These are phyloP conservation scores for Millerago galiae DNA, from an alignment of 805 yeast genomes.

Conservation along the genomic window DNA sequence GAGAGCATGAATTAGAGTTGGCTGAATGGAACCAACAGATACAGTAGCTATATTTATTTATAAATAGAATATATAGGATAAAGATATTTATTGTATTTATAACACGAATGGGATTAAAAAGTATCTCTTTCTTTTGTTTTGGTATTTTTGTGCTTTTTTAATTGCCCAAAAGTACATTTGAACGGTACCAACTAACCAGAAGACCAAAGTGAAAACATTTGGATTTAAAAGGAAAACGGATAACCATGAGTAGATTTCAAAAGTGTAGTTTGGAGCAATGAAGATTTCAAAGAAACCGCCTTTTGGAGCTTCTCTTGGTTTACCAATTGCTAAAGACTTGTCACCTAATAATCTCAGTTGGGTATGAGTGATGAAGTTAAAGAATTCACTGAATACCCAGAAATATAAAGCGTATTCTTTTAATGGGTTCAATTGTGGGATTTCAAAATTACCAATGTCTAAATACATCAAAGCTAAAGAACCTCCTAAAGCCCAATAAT, in stretches of 20 bases:
- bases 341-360: constrained; percentile 50
- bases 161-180: constrained; percentile 94
- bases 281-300: constrained; percentile 81
- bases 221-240: constrained; percentile 63
- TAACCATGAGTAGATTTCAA: constrained; percentile 76
- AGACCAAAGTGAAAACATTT: constrained; percentile 70
- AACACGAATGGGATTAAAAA: constrained; percentile 72
- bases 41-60: not conserved
- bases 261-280: constrained; percentile 92
- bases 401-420: constrained; percentile 8
- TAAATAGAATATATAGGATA: not conserved
- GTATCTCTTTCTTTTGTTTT: constrained; percentile 54
- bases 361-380: constrained; percentile 69
- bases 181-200: constrained; percentile 59
- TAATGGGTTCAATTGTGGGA: constrained; percentile 31
- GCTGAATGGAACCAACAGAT: constrained; percentile 60
- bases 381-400: constrained; percentile 49
- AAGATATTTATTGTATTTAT: constrained; percentile 22
- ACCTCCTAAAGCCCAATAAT: constrained; percentile 93
- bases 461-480: constrained; percentile 43
- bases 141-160: constrained; percentile 78
- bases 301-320: constrained; percentile 39
- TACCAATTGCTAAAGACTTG: constrained; percentile 27
- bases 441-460: constrained; percentile 54
- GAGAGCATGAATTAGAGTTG: constrained; percentile 69